Conservation (phyloP, 805 yeast species). For the Torulaspora delbrueckii region DNA sequence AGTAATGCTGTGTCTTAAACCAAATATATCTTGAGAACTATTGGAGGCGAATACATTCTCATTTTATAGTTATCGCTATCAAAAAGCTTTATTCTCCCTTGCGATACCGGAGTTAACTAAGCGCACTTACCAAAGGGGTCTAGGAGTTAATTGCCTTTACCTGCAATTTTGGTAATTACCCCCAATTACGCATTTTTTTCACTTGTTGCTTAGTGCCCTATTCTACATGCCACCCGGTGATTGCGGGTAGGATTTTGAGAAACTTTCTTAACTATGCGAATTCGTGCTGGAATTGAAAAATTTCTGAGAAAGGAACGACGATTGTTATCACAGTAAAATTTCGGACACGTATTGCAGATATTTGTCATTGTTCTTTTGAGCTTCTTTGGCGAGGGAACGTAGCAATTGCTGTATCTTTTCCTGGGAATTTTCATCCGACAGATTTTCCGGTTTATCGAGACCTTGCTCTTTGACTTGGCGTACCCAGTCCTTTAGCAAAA, state of each 20-base stretch:
- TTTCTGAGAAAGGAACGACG: neutral
- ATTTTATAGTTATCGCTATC: neutral
- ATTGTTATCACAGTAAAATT: slow-evolving; percentile 12
- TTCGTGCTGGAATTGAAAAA: neutral
- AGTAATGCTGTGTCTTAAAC: no score
- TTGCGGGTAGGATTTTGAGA: no score
- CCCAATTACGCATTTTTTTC: no score
- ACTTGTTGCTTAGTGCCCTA: no score
- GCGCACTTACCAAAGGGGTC: neutral
- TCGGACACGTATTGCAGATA: slow-evolving; percentile 23
- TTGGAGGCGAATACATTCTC: neutral
- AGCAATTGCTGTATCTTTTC: slow-evolving; percentile 22
- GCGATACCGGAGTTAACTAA: neutral
- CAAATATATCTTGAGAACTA: no score
- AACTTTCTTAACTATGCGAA: neutral
- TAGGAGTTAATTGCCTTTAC: neutral
- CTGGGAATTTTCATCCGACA: slow-evolving; percentile 37
- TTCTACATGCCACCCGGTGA: no score
- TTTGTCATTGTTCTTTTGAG: slow-evolving; percentile 12
- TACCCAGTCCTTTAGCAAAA: slow-evolving; percentile 53
- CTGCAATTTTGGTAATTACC: no score
- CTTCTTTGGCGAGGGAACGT: slow-evolving; percentile 16
- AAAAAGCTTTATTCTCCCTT: neutral
- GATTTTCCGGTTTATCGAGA: slow-evolving; percentile 18
- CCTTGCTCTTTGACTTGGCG: slow-evolving; percentile 36